A percentile compares a stretch with the other conserved stretches of the same genome.
Conservation (phyloP, 169 alveolate genomes). For the Blepharisma undulans region DNA sequence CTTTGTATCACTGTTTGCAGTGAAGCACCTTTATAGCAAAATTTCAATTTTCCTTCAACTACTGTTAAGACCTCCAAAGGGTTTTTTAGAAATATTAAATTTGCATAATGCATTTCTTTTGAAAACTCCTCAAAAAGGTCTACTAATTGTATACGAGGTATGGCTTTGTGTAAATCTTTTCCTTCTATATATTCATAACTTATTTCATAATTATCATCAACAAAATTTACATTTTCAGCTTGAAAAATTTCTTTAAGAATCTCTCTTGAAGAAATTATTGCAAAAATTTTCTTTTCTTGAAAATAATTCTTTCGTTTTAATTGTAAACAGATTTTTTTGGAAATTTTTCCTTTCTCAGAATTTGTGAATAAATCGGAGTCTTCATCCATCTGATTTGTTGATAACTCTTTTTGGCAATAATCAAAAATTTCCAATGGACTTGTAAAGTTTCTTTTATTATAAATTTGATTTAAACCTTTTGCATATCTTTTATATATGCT, state of each 20-base stretch:
- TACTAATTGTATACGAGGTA: background rate
- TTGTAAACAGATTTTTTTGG: background rate
- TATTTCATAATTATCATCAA: background rate
- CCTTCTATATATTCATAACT: background rate
- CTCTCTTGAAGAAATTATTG: background rate
- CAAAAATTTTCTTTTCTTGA: background rate
- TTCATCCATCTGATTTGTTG: background rate
- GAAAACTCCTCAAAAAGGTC: background rate
- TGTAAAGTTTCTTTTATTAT: background rate
- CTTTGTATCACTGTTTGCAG: background rate
- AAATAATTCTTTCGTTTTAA: background rate
- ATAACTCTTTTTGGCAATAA: background rate
- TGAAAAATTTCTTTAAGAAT: background rate
- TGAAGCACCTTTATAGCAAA: background rate
- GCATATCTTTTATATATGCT: background rate
- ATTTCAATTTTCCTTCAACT: background rate
- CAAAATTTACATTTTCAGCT: background rate
- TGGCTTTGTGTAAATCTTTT: background rate
- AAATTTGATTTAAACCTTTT: background rate
- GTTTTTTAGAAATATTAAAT: background rate
- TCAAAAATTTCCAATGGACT: background rate
- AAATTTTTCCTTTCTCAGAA: background rate
- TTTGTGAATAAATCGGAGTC: background rate
- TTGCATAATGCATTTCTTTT: background rate
- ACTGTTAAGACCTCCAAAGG: background rate